Percentiles rank a stretch among this genome's conserved stretches.
phyloP scores from a whole-genome alignment of 768 basidiomycete genomes.

The Fomitopsis pulvina region DNA sequence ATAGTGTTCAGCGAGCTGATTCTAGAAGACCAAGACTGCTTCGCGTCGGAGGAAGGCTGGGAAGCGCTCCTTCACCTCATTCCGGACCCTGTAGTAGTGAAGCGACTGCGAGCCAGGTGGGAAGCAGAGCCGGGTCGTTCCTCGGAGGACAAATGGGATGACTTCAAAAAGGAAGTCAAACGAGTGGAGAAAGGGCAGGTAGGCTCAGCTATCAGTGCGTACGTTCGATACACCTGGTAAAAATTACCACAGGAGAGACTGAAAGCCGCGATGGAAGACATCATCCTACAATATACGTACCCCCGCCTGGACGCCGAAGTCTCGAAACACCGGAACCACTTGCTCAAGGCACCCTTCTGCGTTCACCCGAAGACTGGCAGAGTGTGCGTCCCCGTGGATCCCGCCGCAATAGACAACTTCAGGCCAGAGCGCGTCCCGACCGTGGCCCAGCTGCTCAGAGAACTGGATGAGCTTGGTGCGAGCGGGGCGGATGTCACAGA shows the following conservation, averaged over 20 bases:
- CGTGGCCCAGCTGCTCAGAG: constrained; percentile 70
- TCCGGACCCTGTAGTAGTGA: constrained; percentile 50
- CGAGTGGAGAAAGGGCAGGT: constrained; percentile 19
- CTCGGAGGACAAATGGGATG: constrained; percentile 72
- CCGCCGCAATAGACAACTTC: constrained; percentile 66
- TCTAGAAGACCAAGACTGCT: constrained; percentile 81
- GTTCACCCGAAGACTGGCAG: constrained; percentile 95
- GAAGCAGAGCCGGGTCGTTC: constrained; percentile 38
- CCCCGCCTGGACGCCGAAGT: constrained; percentile 96
- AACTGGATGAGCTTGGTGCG: constrained; percentile 47
- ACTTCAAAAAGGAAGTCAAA: constrained; percentile 42
- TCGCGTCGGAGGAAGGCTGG: constrained; percentile 62
- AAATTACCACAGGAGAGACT: constrained; percentile 23
- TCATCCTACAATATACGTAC: constrained; percentile 91
- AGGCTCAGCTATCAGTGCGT: constrained; percentile 29
- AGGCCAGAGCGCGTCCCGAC: constrained; percentile 86
- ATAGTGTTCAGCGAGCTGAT: constrained; percentile 59
- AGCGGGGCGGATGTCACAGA: constrained; percentile 22
- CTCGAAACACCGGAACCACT: constrained; percentile 94
- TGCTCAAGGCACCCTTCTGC: constrained; percentile 97
- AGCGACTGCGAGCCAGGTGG: constrained; percentile 55
- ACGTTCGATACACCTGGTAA: constrained; percentile 12
- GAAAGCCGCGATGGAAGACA: constrained; percentile 66
- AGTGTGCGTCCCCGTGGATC: constrained; percentile 90
- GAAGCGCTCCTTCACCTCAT: constrained; percentile 69